Conservation (phyloP, 1,139 yeast species). For the Zygoascus meyerae region DNA sequence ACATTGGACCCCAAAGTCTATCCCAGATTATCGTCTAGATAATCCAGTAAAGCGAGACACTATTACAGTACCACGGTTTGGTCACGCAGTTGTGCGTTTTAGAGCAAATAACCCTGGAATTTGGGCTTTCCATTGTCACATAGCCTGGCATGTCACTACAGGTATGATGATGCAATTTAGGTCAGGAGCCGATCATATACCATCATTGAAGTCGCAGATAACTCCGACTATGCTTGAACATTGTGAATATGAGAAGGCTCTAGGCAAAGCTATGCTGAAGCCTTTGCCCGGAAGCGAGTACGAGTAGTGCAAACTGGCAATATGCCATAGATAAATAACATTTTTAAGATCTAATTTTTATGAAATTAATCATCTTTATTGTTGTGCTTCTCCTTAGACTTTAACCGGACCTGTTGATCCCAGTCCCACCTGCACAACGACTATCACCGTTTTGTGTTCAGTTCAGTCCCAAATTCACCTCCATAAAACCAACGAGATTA, state of each 20-base stretch:
- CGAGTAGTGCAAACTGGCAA: background rate
- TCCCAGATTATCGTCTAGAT: constrained; percentile 51
- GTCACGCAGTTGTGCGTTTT: constrained; percentile 58
- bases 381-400: too few relatives aligned
- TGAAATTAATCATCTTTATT: too few relatives aligned
- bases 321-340: too few relatives aligned
- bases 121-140: constrained; percentile 82
- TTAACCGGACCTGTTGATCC: too few relatives aligned
- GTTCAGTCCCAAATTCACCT: too few relatives aligned
- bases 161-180: constrained; percentile 52
- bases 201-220: constrained; percentile 8
- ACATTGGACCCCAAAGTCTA: constrained; percentile 39
- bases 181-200: constrained; percentile 19
- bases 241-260: constrained; percentile 10
- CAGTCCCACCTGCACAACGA: too few relatives aligned
- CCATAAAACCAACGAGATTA: too few relatives aligned
- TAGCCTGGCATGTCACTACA: constrained; percentile 77
- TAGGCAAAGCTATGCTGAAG: constrained; percentile 7
- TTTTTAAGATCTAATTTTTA: too few relatives aligned
- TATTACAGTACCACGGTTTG: constrained; percentile 50
- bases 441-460: too few relatives aligned
- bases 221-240: constrained; percentile 15
- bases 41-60: constrained; percentile 62
- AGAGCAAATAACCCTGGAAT: constrained; percentile 75
- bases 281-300: constrained; percentile 13